phyloP scores from a whole-genome alignment of 345 rosid species.

The Rhizophora apiculata region DNA sequence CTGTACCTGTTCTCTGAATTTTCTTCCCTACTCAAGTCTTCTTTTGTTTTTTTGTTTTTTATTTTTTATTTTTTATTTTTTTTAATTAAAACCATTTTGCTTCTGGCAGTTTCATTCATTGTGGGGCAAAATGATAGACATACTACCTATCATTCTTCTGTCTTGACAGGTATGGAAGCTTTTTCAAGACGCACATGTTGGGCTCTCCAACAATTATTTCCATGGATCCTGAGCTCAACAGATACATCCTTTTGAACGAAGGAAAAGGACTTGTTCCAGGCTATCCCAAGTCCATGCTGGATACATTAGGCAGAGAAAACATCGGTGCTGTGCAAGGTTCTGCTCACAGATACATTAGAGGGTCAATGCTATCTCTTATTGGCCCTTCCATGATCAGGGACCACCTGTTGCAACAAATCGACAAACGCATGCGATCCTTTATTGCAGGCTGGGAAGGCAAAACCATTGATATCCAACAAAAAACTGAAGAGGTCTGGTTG shows the following conservation, averaged over 20 bases:
- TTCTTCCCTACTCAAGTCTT: background rate
- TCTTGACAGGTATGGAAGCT: slow-evolving; percentile 18
- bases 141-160: background rate
- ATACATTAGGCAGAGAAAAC: slow-evolving; percentile 18
- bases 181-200: slow-evolving; percentile 22
- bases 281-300: slow-evolving; percentile 19
- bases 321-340: slow-evolving; percentile 19
- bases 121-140: background rate
- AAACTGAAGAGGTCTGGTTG: slow-evolving; percentile 18
- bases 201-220: slow-evolving; percentile 22
- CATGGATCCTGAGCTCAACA: slow-evolving; percentile 21
- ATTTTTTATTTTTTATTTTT: background rate
- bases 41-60: background rate
- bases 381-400: slow-evolving; percentile 12
- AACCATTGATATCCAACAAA: slow-evolving; percentile 20
- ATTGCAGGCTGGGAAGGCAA: slow-evolving; percentile 17
- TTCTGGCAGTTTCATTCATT: too few species aligned
- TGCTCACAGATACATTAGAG: slow-evolving; percentile 14
- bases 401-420: slow-evolving; percentile 1
- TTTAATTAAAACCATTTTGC: background rate
- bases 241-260: slow-evolving; percentile 19
- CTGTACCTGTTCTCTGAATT: background rate
- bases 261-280: slow-evolving; percentile 25
- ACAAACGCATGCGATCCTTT: slow-evolving; percentile 1
- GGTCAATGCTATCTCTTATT: slow-evolving; percentile 14